Base-by-base conservation (phyloP, 176 grass and related monocot species). In the Lolium rigidum region DNA sequence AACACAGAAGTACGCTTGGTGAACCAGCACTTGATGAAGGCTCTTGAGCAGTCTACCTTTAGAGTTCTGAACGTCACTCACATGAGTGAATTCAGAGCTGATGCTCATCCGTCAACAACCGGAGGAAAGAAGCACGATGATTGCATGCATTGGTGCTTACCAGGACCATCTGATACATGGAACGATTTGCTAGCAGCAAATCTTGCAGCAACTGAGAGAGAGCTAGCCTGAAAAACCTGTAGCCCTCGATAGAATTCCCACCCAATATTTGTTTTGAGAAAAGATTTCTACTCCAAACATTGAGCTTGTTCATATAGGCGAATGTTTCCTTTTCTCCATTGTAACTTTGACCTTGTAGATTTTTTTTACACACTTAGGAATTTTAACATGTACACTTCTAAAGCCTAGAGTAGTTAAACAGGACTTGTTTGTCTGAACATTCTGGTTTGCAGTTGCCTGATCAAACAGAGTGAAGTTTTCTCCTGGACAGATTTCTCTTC, bases 71-170 rank as follows among this genome's bases (percentile, higher is more conserved):
- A 95, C 21, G 71, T 94, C 22, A 92, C 88, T 54, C 80, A n/a
- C 50, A 92, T 95, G 93, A 98, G 97, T 17, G 92, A 95, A 83
- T 91, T 92, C 82, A 91, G 97, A 94, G 97, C 94, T 10, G 97
- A 98, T 78, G 97, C 97, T 57, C 97, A 98, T 94, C 97, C 96
- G 64, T 94, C 96, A 52, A 83, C 84, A 43, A 88, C 88, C 7
- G 96, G 96, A 0, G 90, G 96, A 7, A 98, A 95, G 56, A 95
- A 92, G 59, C 96, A 98, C 15, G 90, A 91, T 74, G 93, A 98
- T 82, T 98, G 96, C 86, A 98, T 98, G 96, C 96, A 98, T 89
- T 98, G 96, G 96, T 98, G 93, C 79, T 93, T 98, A 76, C 96
- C 96, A 17, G 96, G 96, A 47, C 86, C 91, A 71, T 83, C 92